These are phyloP conservation scores for Orbilia oligospora DNA, from an alignment of 2,329 filamentous ascomycete genomes.

Conservation along the genomic window DNA sequence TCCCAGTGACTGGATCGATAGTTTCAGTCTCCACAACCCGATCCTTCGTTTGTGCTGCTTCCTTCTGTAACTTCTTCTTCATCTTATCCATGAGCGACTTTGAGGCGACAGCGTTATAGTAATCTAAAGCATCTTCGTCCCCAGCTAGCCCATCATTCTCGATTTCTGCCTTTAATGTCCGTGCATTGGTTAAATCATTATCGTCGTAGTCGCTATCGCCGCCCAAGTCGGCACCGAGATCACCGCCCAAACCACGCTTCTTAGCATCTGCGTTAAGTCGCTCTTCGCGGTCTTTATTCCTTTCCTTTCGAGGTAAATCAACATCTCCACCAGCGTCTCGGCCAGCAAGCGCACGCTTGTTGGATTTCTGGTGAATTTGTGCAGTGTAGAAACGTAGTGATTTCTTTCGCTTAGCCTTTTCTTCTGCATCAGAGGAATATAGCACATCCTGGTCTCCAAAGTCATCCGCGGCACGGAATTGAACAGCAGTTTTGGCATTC, in stretches of 20 bases:
- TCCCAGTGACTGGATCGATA: constrained; percentile 72
- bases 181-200: constrained; percentile 49
- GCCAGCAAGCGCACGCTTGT: constrained; percentile 81
- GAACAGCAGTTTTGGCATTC: constrained; percentile 50
- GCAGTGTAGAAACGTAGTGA: constrained; percentile 97
- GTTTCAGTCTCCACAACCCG: constrained; percentile 74
- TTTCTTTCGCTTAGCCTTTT: constrained; percentile 92
- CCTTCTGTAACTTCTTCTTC: constrained; percentile 80
- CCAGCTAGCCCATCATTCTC: constrained; percentile 64
- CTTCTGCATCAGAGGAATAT: constrained; percentile 82
- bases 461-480: constrained; percentile 78
- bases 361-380: constrained; percentile 94
- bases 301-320: constrained; percentile 89
- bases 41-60: constrained; percentile 73
- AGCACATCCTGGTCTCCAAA: constrained; percentile 91
- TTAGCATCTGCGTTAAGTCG: constrained; percentile 91
- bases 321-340: constrained; percentile 82
- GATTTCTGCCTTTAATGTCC: constrained; percentile 62
- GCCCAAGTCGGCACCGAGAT: constrained; percentile 70
- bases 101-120: constrained; percentile 87
- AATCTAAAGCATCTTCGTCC: constrained; percentile 75
- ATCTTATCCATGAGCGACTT: constrained; percentile 67
- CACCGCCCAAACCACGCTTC: constrained; percentile 75
- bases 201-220: constrained; percentile 70
- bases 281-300: constrained; percentile 85